Evolutionary conservation across 148 eudicot species (phyloP), one percentile per base, ranked within the genome.

Genomic region (Persicaria tinctoria): DNA sequence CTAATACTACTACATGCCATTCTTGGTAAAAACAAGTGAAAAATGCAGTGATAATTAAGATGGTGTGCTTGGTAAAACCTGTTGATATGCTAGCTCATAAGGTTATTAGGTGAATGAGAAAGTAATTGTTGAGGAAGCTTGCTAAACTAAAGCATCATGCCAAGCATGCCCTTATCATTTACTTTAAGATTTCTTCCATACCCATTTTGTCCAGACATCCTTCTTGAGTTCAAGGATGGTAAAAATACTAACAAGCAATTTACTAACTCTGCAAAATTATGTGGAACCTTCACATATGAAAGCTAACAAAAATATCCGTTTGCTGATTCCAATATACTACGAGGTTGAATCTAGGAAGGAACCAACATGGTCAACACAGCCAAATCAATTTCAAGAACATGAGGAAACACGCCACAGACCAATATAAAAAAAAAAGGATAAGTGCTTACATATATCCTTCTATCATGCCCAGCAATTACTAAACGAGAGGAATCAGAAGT

Each of bases 391-490:
- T 54, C 13, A 62, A 64, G 45, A 38, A 64, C 41, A 1, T 14
- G 46, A 27, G 45, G 48, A 41, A 66, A 66, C 44, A 41, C 4
- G 46, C 47, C 18, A 66, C 8, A n/a, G 32, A 23, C 27, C 27
- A 23, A 23, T 23, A 23, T 23, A 23, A 23, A 23, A 23, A 23
- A 66, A 16, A 41, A 38, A 41, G 46, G 70, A 12, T 47, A 66
- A 54, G 73, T 32, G 72, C 97, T 84, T 86, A 92, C 97, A 77
- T 95, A 92, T 84, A 95, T 87, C 79, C 83, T 81, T 81, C 87
- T 85, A 79, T 95, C 96, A 72, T 85, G 86, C 53, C 97, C 99
- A 41, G 98, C 95, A 46, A 94, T 71, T 51, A 94, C 86, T 76
- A 94, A 76, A 59, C 89, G 72, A 46, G 97, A 86, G 13, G 94